Evolutionary conservation across 2,329 filamentous ascomycete genomes (phyloP).

Genomic region (Rhexocercosporidium sp.): DNA sequence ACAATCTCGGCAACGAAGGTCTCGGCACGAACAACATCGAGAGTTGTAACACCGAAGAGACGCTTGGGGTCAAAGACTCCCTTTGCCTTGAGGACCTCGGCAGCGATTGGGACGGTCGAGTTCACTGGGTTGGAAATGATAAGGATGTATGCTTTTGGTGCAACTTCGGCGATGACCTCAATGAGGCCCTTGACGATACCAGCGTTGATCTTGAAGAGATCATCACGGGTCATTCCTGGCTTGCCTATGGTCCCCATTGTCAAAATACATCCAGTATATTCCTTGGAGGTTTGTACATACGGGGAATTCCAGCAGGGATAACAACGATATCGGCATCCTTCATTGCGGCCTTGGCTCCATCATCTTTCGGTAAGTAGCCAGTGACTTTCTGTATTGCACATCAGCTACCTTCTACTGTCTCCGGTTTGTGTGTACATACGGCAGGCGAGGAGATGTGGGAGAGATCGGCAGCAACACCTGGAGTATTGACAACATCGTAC

Average conservation of each 20-base stretch:
- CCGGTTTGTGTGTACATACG: conserved; percentile 54
- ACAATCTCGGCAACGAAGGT: conserved; percentile 90
- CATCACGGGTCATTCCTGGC: conserved; percentile 98
- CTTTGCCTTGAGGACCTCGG: conserved; percentile 93
- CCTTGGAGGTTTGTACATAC: conserved; percentile 58
- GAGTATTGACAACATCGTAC: conserved; percentile 99
- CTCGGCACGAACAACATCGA: conserved; percentile 97
- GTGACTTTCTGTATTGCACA: conserved; percentile 70
- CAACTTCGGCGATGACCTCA: conserved; percentile 83
- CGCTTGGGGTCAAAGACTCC: conserved; percentile 93
- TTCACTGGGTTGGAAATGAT: conserved; percentile 99
- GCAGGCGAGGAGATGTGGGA: conserved; percentile 95
- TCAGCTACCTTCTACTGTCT: conserved; percentile 44
- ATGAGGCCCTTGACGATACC: conserved; percentile 95
- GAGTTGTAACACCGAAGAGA: conserved; percentile 97
- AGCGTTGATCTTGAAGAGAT: conserved; percentile 99
- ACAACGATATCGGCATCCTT: conserved; percentile 95
- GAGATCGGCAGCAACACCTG: conserved; percentile 92
- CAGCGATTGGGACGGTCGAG: conserved; percentile 96
- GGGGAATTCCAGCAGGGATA: conserved; percentile 97
- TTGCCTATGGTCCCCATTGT: conserved; percentile 68
- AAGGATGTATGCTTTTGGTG: conserved; percentile 91
- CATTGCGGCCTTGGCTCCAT: conserved; percentile 85
- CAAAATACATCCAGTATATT: conserved; percentile 17
- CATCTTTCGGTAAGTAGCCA: conserved; percentile 85